Evolutionary conservation across 2,329 filamentous ascomycete genomes (phyloP), one percentile per base, ranked within the genome.

Genomic region (Monosporascus ibericus): DNA sequence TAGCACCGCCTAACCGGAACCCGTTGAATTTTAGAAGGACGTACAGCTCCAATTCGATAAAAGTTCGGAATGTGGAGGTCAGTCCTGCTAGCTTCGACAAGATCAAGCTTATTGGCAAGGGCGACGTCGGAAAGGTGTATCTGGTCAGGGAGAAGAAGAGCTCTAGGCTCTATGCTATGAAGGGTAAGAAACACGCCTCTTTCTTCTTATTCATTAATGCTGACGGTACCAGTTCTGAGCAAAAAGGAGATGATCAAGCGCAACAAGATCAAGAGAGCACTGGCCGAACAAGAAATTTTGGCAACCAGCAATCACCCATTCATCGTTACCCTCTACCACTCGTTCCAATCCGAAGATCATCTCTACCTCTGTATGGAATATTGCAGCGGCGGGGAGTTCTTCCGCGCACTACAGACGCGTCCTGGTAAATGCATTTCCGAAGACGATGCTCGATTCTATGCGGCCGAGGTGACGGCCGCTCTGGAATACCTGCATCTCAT

Each of bases 211-310:
- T 49, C 22, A 25, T 30, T 42, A 52, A 53, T 50, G 63, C 72
- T 79, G 63, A 80, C 69, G 51, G 44, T 49, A 50, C 17, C 67
- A 97, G 94, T 99, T 6, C 70, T 99, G 71, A 97, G 92, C 80
- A 99, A 99, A 75, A 96, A 97, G 78, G 94, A 99, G 72, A 99
- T 99, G 94, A 99, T 99, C 73, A 99, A 99, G 77, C 88, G 94
- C 53, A 99, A 99, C 79, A 99, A 99, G 81, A 99, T 99, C 75
- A 99, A 99, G 81, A 85, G 94, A 67, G 94, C 94, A 15, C 79
- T 99, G 61, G 94, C 94, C 38, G 94, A 99, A 73, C 94, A 97
- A 69, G 94, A 99, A 71, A 99, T 99, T 59, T 77, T 99, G 50
- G 94, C 94, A 8, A 99, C 94, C 42, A 97, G 92, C 77, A 99